Base-by-base conservation (phyloP, 2,329 filamentous ascomycete species). In the Botryotinia calthae region DNA sequence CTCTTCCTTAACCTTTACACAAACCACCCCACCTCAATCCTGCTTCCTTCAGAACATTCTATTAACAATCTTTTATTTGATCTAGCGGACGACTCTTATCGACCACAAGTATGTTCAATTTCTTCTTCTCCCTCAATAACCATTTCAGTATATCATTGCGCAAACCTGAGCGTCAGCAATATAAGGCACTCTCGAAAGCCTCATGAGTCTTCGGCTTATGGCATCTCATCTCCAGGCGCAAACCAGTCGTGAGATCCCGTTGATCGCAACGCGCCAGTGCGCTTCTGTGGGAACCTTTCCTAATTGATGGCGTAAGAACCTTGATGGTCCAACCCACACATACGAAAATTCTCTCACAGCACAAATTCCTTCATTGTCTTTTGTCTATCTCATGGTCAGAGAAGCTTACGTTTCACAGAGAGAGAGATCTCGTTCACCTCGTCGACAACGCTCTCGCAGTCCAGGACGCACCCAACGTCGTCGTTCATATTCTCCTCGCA, bases 381-480 rank as follows among this genome's bases (percentile, higher is more conserved):
- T 68, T 62, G 63, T 56, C 71, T 58, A 58, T 58, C 46, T 72
- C 40, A 76, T 74, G 77, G 73, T 77, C 72, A 76, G 75, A 77
- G 77, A 80, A 71, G 78, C 80, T 81, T 78, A 81, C 79, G 76
- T 76, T 73, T 78, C 75, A 77, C 86, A 95, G 93, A 93, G 93
- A 83, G 93, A 97, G 89, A 92, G 91, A 85, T 88, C 89, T 82
- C 91, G 94, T 84, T 97, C 94, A 81, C 92, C 93, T 85, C 93
- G 92, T 80, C 91, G 94, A 84, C 97, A 93, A 85, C 72, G 72
- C 59, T 74, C 73, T 58, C 74, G 74, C 7, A 75, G 74, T 62
- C 93, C 91, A 79, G 89, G 90, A 81, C 90, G 87, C 76, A 86
- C 87, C 75, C 84, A 88, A 81, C 89, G 87, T 81, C 91, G 92